phyloP scores from a whole-genome alignment of 2,329 filamentous ascomycete species.

The Fusarium siculi region DNA sequence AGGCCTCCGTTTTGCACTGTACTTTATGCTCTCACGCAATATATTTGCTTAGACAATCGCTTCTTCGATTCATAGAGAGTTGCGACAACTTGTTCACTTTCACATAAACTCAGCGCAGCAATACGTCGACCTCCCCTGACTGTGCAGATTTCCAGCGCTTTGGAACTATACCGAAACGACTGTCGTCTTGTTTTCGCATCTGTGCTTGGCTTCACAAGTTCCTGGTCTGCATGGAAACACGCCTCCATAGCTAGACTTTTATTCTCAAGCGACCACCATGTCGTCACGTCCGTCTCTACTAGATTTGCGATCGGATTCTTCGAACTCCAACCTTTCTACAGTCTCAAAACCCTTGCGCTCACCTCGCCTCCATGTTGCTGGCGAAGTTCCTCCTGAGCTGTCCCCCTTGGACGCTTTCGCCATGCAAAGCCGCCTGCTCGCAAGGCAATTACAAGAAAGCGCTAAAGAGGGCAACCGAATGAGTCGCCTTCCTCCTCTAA shows the following conservation, averaged over 20 bases:
- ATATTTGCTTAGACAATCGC: conserved; percentile 1
- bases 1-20: neutral
- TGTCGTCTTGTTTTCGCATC: neutral
- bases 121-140: neutral
- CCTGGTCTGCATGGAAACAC: conserved; percentile 34
- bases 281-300: conserved; percentile 66
- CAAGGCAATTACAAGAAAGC: conserved; percentile 85
- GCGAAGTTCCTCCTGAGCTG: conserved; percentile 86
- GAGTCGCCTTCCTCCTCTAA: conserved; percentile 85
- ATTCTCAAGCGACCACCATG: conserved; percentile 53
- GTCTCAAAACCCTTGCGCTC: conserved; percentile 70
- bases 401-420: conserved; percentile 97
- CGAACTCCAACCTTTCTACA: conserved; percentile 57
- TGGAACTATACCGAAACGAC: conserved; percentile 1
- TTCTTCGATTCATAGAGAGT: conserved; percentile 7
- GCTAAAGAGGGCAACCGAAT: conserved; percentile 79
- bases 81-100: conserved; percentile 2
- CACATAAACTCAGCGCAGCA: neutral
- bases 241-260: conserved; percentile 16
- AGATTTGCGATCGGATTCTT: conserved; percentile 69
- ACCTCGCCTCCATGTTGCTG: conserved; percentile 80
- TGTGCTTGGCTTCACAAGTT: neutral
- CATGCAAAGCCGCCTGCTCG: conserved; percentile 87
- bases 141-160: neutral
- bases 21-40: neutral